Percentiles rank a stretch among this genome's conserved stretches.
Conservation (phyloP, 768 basidiomycete species). For the Rhodotorula babjevae region DNA sequence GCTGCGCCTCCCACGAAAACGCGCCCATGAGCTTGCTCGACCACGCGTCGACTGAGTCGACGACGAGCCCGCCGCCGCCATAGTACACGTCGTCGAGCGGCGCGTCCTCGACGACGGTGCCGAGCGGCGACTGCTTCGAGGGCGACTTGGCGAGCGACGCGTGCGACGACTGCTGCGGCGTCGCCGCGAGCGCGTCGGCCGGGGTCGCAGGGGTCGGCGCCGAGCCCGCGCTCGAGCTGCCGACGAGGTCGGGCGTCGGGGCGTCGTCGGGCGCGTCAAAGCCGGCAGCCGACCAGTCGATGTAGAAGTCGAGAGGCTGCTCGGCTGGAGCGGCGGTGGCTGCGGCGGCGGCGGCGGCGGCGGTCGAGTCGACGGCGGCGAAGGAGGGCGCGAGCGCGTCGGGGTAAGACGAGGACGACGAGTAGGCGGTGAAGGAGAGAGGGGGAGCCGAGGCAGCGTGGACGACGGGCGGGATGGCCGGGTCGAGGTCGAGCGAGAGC, state of each 20-base stretch:
- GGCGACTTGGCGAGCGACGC: background rate
- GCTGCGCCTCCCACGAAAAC: background rate
- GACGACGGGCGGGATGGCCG: conserved; percentile 9
- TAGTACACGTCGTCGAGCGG: background rate
- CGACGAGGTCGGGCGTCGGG: conserved; percentile 17
- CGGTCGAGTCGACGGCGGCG: background rate
- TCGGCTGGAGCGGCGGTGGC: background rate
- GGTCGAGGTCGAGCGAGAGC: conserved; percentile 9
- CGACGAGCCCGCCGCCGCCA: background rate
- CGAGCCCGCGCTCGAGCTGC: background rate
- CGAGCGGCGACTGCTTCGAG: background rate
- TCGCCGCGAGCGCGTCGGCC: conserved; percentile 5
- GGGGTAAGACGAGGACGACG: background rate
- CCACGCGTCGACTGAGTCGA: conserved; percentile 2
- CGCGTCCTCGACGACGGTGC: background rate
- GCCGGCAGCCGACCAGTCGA: conserved; percentile 27
- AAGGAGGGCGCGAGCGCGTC: background rate
- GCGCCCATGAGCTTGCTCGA: background rate
- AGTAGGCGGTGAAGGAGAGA: conserved; percentile 13
- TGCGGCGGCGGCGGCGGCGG: accelerated
- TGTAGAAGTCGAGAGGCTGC: conserved; percentile 20
- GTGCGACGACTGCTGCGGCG: background rate
- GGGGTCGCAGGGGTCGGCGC: conserved; percentile 11
- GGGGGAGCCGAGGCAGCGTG: background rate
- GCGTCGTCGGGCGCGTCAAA: conserved; percentile 26